These are phyloP conservation scores for Aspergillus ochraceus DNA, from an alignment of 2,329 filamentous ascomycete genomes.

Conservation along the genomic window DNA sequence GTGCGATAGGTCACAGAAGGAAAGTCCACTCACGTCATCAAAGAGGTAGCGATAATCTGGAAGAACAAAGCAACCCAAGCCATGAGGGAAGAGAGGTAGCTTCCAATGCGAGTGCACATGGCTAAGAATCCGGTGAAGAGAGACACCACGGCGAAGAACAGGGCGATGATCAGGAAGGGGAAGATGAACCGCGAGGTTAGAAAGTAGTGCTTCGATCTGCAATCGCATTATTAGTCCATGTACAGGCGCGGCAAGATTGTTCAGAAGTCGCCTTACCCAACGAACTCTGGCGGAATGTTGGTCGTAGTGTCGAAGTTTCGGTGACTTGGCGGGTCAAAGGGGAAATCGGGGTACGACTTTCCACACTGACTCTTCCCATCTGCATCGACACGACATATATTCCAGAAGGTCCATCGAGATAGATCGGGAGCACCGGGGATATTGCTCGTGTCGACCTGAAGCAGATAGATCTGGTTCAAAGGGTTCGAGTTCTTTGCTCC, in stretches of 20 bases:
- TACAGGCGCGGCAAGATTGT: conserved; percentile 19
- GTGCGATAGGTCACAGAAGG: neutral
- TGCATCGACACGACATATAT: conserved; percentile 66
- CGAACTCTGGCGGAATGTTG: conserved; percentile 56
- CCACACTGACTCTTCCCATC: conserved; percentile 64
- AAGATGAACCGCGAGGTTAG: conserved; percentile 91
- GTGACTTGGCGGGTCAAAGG: conserved; percentile 58
- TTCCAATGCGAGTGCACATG: conserved; percentile 54
- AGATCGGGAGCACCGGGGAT: conserved; percentile 67
- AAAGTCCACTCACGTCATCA: conserved; percentile 60
- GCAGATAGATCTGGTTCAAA: conserved; percentile 79
- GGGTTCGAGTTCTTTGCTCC: conserved; percentile 57
- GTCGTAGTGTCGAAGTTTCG: conserved; percentile 60
- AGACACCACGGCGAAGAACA: conserved; percentile 66
- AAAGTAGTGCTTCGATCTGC: conserved; percentile 66
- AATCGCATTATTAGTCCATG: neutral
- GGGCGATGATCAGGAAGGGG: conserved; percentile 81
- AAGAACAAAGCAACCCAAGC: conserved; percentile 57
- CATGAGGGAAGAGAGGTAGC: conserved; percentile 54
- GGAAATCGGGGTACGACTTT: conserved; percentile 61
- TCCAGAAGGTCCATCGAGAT: conserved; percentile 90
- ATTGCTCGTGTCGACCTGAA: conserved; percentile 72
- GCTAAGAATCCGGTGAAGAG: conserved; percentile 49
- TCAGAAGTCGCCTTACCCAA: conserved; percentile 45
- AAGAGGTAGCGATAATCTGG: conserved; percentile 56